Percentiles rank a stretch among this genome's conserved stretches.
Evolutionary conservation across 2,329 filamentous ascomycete species (phyloP).

Genomic region (Venturia oleaginea): DNA sequence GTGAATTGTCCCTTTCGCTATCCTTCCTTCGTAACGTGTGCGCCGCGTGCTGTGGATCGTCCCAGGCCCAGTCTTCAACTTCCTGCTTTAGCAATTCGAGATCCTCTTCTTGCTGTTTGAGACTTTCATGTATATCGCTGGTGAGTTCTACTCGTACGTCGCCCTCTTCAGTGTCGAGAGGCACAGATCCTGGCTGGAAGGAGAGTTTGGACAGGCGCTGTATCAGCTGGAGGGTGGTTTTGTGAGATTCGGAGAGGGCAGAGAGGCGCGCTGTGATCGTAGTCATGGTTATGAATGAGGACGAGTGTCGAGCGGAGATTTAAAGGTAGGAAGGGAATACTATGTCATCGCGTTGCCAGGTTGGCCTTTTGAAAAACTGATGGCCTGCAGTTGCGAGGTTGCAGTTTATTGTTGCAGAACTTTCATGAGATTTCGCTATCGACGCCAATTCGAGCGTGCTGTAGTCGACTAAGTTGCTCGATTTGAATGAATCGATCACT

Average conservation of each 20-base stretch:
- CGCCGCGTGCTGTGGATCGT: slow-evolving; percentile 18
- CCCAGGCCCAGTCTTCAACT: slow-evolving; percentile 56
- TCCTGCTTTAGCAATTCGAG: slow-evolving; percentile 74
- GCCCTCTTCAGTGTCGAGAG: slow-evolving; percentile 51
- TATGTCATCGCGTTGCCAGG: neutral
- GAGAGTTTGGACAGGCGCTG: slow-evolving; percentile 49
- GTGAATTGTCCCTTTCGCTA: slow-evolving; percentile 18
- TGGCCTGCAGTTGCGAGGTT: no score
- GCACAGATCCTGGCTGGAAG: slow-evolving; percentile 54
- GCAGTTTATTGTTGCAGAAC: no score
- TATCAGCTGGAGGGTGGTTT: slow-evolving; percentile 45
- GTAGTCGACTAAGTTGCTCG: neutral
- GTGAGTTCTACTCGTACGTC: slow-evolving; percentile 62
- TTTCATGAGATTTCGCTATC: no score
- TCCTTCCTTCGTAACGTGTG: slow-evolving; percentile 12
- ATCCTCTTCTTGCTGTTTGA: slow-evolving; percentile 75
- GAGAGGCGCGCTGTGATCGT: slow-evolving; percentile 40
- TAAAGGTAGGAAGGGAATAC: neutral
- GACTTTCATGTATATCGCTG: slow-evolving; percentile 66
- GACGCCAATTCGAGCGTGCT: neutral
- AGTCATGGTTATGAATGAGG: neutral
- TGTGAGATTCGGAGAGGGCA: slow-evolving; percentile 45
- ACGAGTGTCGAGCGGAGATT: neutral
- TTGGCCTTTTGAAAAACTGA: neutral
- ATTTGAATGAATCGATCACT: neutral